phyloP scores from a whole-genome alignment of 2,329 filamentous ascomycete genomes.

The Alternaria arbusti region DNA sequence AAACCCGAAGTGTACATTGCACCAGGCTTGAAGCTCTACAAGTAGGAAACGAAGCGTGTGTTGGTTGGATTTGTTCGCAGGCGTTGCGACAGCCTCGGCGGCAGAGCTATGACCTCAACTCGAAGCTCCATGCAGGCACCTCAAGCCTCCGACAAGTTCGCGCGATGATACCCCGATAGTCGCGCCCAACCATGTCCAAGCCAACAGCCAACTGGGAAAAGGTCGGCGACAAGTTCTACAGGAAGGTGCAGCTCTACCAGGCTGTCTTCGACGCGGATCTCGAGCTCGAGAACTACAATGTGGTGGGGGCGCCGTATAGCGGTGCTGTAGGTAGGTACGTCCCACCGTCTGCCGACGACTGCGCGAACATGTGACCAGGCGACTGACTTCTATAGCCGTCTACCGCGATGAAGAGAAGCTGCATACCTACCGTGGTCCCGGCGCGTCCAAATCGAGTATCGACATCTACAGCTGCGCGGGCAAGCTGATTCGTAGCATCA shows the following conservation, averaged over 20 bases:
- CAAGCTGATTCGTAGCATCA: slow-evolving; percentile 82
- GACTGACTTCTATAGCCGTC: slow-evolving; percentile 67
- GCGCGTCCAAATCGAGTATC: slow-evolving; percentile 79
- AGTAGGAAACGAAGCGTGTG: not conserved
- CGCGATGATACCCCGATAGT: slow-evolving; percentile 27
- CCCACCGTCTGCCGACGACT: slow-evolving; percentile 7
- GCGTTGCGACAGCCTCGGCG: slow-evolving; percentile 1
- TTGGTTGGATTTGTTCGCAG: not conserved
- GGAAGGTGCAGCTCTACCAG: slow-evolving; percentile 92
- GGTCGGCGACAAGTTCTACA: slow-evolving; percentile 92
- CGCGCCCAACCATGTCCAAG: slow-evolving; percentile 52
- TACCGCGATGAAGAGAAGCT: slow-evolving; percentile 89
- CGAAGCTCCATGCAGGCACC: slow-evolving; percentile 12
- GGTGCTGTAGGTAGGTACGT: slow-evolving; percentile 80
- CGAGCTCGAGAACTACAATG: slow-evolving; percentile 92
- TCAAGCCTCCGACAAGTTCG: slow-evolving; percentile 11
- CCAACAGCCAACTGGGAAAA: slow-evolving; percentile 92
- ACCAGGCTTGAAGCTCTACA: not conserved
- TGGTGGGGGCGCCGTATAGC: slow-evolving; percentile 89
- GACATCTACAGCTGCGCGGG: slow-evolving; percentile 94
- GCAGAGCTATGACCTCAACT: slow-evolving; percentile 18
- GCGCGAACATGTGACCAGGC: not conserved
- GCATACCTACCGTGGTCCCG: slow-evolving; percentile 75
- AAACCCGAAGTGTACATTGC: not conserved
- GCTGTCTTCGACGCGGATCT: slow-evolving; percentile 91